phyloP scores from a whole-genome alignment of 129 eudicot species.

The Arctium lappa region DNA sequence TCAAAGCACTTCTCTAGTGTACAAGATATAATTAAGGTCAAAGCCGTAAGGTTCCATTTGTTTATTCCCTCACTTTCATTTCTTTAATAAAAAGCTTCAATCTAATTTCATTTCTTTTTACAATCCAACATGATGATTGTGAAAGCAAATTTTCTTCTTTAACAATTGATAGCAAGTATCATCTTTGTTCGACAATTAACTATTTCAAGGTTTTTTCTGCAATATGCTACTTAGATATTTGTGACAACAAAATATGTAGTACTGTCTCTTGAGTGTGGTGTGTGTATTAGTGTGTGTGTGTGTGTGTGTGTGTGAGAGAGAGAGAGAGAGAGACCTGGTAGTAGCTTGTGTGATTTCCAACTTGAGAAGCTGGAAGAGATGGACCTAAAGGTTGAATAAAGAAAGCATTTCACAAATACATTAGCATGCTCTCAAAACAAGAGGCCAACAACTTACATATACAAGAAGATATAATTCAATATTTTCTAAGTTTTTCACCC shows the following conservation, averaged over 20 bases:
- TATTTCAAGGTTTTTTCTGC: neutral
- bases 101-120: neutral
- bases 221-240: neutral
- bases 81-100: neutral
- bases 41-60: neutral
- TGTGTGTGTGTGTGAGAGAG: conserved; percentile 15
- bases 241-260: neutral
- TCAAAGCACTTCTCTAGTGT: too few relatives aligned
- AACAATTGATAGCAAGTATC: neutral
- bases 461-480: neutral
- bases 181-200: neutral
- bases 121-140: neutral
- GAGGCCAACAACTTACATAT: neutral
- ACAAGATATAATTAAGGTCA: neutral
- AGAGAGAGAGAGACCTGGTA: conserved; percentile 27
- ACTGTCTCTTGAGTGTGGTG: neutral
- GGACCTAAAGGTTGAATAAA: conserved; percentile 29
- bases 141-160: neutral
- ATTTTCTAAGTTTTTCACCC: neutral
- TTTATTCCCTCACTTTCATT: neutral
- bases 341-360: conserved; percentile 23
- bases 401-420: neutral
- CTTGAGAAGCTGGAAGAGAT: conserved; percentile 30
- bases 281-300: neutral
- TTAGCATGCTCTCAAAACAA: neutral